Evolutionary conservation across 306 rosid species (phyloP).

Genomic region (Rosa chinensis): DNA sequence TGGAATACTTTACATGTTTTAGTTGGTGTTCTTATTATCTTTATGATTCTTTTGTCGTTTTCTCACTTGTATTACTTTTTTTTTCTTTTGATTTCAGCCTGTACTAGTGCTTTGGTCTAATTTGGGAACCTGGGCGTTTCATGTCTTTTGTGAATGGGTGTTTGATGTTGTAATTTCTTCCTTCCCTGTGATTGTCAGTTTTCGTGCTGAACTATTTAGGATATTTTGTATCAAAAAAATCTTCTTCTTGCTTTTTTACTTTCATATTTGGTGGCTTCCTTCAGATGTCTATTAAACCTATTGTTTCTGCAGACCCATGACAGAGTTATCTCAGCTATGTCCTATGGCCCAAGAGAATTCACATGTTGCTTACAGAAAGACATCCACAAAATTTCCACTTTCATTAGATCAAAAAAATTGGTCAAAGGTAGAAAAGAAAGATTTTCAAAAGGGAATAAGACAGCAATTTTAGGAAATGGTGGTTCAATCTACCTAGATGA

Average conservation of each 20-base stretch:
- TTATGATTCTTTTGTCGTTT: too few relatives aligned
- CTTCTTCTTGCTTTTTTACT: not conserved
- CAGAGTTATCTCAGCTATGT: slow-evolving; percentile 50
- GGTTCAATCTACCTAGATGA: slow-evolving; percentile 59
- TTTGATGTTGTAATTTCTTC: not conserved
- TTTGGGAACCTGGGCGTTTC: too few relatives aligned
- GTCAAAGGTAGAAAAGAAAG: slow-evolving; percentile 60
- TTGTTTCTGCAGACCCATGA: slow-evolving; percentile 38
- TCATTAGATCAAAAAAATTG: slow-evolving; percentile 67
- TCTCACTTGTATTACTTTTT: too few relatives aligned
- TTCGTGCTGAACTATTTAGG: not conserved
- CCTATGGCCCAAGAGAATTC: slow-evolving; percentile 78
- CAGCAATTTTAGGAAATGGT: slow-evolving; percentile 79
- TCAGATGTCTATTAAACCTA: not conserved
- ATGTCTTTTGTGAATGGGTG: too few relatives aligned
- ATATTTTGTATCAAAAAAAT: not conserved
- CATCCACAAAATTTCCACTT: slow-evolving; percentile 54
- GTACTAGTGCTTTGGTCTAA: too few relatives aligned
- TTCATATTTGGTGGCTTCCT: not conserved
- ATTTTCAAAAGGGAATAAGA: slow-evolving; percentile 76
- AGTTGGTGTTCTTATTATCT: too few relatives aligned
- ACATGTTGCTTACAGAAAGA: slow-evolving; percentile 66
- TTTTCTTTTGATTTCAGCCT: too few relatives aligned
- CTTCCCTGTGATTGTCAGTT: not conserved
- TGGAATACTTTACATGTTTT: too few relatives aligned